phyloP scores from a whole-genome alignment of 106 monocot genomes.

The Apostasia ramifera region DNA sequence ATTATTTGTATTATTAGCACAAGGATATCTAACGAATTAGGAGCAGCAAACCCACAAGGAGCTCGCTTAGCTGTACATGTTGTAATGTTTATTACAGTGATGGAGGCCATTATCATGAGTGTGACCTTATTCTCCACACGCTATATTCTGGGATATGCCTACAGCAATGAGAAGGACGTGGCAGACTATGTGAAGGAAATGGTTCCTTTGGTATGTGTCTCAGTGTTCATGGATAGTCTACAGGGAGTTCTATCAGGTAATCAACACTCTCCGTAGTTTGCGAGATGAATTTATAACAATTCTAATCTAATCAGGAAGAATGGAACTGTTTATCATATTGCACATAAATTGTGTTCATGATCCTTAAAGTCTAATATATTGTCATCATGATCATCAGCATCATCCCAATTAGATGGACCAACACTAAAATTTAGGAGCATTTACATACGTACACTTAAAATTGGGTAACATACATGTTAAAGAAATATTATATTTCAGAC shows the following conservation, averaged over 20 bases:
- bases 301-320: too few relatives aligned
- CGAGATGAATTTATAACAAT: too few relatives aligned
- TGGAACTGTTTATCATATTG: too few relatives aligned
- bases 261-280: too few relatives aligned
- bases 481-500: too few relatives aligned
- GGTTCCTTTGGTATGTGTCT: conserved; percentile 39
- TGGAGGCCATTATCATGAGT: conserved; percentile 23
- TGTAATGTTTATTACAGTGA: conserved; percentile 17
- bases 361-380: too few relatives aligned
- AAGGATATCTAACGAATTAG: conserved; percentile 49
- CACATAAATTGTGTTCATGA: too few relatives aligned
- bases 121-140: conserved; percentile 22
- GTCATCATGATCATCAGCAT: too few relatives aligned
- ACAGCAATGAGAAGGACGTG: conserved; percentile 46
- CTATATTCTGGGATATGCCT: conserved; percentile 33
- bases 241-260: conserved; percentile 57
- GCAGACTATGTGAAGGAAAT: conserved; percentile 31
- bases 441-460: too few relatives aligned
- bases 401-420: too few relatives aligned
- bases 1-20: conserved; percentile 11
- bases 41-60: conserved; percentile 41
- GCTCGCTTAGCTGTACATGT: conserved; percentile 29
- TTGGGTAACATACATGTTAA: too few relatives aligned
- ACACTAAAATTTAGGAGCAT: too few relatives aligned
- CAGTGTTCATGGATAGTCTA: conserved; percentile 39